A percentile compares a stretch with the other conserved stretches of the same genome.
Conservation (phyloP, 306 rosid species). For the Vicia faba region DNA sequence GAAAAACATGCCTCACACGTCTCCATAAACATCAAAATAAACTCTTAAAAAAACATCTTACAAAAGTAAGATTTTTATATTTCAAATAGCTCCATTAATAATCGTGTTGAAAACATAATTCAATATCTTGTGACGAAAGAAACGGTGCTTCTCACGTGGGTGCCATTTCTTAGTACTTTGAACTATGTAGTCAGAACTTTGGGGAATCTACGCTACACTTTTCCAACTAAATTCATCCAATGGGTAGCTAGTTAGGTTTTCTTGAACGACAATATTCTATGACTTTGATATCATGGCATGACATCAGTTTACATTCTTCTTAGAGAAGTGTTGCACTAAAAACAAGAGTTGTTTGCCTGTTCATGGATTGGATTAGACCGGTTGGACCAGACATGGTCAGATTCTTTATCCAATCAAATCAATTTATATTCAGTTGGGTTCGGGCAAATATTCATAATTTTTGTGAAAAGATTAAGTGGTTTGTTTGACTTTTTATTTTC, state of each 20-base stretch:
- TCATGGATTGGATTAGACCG: no score
- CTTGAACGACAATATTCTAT: not conserved
- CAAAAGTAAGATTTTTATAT: slow-evolving; percentile 12
- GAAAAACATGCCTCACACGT: slow-evolving; percentile 35
- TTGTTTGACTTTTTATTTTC: no score
- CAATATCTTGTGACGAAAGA: slow-evolving; percentile 63
- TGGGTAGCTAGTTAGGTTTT: not conserved
- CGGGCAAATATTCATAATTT: no score
- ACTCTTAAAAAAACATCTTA: no score
- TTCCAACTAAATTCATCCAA: slow-evolving; percentile 20
- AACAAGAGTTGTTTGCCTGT: no score
- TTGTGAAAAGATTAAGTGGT: no score
- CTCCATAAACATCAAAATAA: slow-evolving; percentile 22
- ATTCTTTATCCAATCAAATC: no score
- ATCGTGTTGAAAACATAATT: slow-evolving; percentile 37
- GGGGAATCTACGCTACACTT: slow-evolving; percentile 38
- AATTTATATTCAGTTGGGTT: no score
- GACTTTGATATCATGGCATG: not conserved
- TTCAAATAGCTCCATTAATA: not conserved
- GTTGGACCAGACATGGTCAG: no score
- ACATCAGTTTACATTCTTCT: not conserved
- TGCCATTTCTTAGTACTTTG: slow-evolving; percentile 13
- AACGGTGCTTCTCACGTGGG: slow-evolving; percentile 60
- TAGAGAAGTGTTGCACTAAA: not conserved
- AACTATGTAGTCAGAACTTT: slow-evolving; percentile 22